Conservation (phyloP, 768 basidiomycete species). For the Macrolepiota fuliginosa region DNA sequence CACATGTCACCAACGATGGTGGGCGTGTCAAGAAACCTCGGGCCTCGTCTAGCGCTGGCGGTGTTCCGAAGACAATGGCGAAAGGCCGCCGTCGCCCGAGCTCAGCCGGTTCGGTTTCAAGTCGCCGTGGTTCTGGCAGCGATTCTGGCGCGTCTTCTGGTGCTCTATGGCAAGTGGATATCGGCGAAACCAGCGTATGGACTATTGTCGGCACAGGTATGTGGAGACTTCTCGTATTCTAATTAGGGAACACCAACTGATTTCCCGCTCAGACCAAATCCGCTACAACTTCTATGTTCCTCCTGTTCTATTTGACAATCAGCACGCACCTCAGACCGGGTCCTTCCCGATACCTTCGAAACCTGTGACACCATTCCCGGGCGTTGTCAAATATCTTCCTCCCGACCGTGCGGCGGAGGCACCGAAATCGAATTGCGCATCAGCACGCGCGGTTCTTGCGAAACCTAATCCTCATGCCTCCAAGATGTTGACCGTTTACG, state of each 20-base stretch:
- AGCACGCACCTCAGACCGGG: slow-evolving; percentile 64
- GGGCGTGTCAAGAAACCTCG: slow-evolving; percentile 86
- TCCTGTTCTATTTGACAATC: slow-evolving; percentile 78
- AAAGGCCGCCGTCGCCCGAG: slow-evolving; percentile 72
- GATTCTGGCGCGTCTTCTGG: slow-evolving; percentile 73
- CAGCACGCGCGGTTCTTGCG: slow-evolving; percentile 64
- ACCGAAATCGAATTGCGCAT: slow-evolving; percentile 68
- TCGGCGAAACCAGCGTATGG: slow-evolving; percentile 93
- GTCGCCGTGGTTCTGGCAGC: slow-evolving; percentile 64
- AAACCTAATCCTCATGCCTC: slow-evolving; percentile 77
- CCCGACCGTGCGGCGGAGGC: slow-evolving; percentile 84
- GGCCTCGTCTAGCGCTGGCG: slow-evolving; percentile 70
- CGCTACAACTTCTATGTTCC: slow-evolving; percentile 94
- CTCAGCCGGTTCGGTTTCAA: slow-evolving; percentile 70
- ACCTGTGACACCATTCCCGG: slow-evolving; percentile 83
- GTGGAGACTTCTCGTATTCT: slow-evolving; percentile 17
- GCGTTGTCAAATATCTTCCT: slow-evolving; percentile 87
- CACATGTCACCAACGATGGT: slow-evolving; percentile 65
- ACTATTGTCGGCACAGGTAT: slow-evolving; percentile 90
- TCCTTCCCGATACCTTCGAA: slow-evolving; percentile 81
- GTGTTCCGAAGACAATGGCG: slow-evolving; percentile 46
- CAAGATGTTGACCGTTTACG: slow-evolving; percentile 84
- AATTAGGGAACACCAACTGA: slow-evolving; percentile 16
- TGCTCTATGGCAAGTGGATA: slow-evolving; percentile 85
- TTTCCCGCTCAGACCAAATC: slow-evolving; percentile 63